Percentiles rank a stretch among this genome's conserved stretches.
These are phyloP conservation scores for Hibiscus tridactylites DNA, from an alignment of 345 rosid genomes.

Conservation along the genomic window DNA sequence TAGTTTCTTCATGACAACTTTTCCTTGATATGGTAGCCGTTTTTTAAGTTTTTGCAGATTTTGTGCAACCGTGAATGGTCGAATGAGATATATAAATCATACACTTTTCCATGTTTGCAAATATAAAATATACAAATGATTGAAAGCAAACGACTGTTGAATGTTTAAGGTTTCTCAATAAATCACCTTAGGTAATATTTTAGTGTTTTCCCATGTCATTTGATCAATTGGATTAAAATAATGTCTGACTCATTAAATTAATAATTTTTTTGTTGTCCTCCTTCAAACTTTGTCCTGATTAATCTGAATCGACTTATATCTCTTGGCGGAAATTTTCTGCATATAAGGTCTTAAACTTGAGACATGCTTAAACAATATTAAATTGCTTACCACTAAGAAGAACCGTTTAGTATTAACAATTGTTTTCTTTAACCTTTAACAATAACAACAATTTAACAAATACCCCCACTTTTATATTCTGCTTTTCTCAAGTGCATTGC, in stretches of 20 bases:
- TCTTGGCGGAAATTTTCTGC: no score
- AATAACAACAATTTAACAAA: constrained; percentile 5
- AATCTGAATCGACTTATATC: no score
- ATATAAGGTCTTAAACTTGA: no score
- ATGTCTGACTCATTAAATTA: neutral
- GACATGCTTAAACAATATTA: no score
- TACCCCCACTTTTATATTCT: constrained; percentile 15
- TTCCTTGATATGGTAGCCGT: neutral
- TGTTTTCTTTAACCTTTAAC: constrained; percentile 2
- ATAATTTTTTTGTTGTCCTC: neutral
- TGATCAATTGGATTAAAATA: neutral
- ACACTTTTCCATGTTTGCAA: constrained; percentile 13
- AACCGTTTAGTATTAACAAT: no score
- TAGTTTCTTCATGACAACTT: constrained; percentile 9
- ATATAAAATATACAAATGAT: constrained; percentile 15
- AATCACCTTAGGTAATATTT: constrained; percentile 8
- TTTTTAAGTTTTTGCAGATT: constrained; percentile 26
- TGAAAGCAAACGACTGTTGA: constrained; percentile 16
- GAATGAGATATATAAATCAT: constrained; percentile 5
- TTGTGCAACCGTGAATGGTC: neutral
- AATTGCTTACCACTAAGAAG: no score
- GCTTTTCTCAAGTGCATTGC: constrained; percentile 20
- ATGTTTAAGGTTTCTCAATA: constrained; percentile 28
- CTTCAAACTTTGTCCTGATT: no score
- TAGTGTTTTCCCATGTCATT: constrained; percentile 7